A percentile compares a stretch with the other conserved stretches of the same genome.
These are phyloP conservation scores for Tephrocybe rancida DNA, from an alignment of 768 basidiomycete species.

Conservation along the genomic window DNA sequence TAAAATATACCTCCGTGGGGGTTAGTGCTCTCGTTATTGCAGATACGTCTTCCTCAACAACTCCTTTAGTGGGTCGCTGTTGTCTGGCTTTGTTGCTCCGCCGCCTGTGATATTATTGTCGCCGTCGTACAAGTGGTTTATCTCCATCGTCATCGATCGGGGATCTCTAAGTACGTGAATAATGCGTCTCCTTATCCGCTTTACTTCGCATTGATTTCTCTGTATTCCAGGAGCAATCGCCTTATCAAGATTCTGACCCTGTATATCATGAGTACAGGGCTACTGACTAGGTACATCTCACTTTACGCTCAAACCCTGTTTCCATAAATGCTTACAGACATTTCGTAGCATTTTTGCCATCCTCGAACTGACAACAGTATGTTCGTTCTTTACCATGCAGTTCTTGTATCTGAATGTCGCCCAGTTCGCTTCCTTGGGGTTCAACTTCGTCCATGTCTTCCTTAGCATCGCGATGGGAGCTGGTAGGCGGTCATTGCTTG, in stretches of 20 bases:
- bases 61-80: not conserved
- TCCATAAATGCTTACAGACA: no score
- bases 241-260: not conserved
- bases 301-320: no score
- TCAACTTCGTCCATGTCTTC: constrained; percentile 1
- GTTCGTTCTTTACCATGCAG: not conserved
- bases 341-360: not conserved
- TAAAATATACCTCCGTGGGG: not conserved
- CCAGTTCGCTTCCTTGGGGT: not conserved
- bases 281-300: not conserved
- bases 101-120: not conserved
- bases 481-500: not conserved
- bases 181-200: not conserved
- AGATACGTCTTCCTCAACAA: no score
- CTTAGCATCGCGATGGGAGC: not conserved
- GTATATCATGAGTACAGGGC: not conserved
- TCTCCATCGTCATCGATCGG: not conserved
- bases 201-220: not conserved
- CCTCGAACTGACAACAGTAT: not conserved
- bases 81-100: not conserved
- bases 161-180: not conserved
- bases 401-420: not conserved
- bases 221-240: not conserved
- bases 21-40: not conserved
- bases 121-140: not conserved